Evolutionary conservation across 1,284 basidiomycete genomes (phyloP).

Genomic region (Cerrena zonata): DNA sequence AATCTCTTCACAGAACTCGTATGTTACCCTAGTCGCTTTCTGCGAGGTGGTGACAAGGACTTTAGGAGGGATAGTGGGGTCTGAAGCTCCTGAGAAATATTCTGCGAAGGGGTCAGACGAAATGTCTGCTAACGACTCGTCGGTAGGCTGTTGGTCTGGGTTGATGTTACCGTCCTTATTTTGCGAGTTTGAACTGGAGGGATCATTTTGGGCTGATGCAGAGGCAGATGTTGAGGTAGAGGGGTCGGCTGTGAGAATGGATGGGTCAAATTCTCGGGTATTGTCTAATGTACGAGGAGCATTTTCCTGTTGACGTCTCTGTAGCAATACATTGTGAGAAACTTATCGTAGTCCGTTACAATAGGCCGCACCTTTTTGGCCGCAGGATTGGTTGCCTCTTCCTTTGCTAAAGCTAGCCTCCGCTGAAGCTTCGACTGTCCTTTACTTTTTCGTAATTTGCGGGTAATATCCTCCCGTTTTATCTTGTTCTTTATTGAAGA

Average conservation of each 20-base stretch:
- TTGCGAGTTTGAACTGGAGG: conserved; percentile 2
- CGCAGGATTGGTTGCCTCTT: conserved; percentile 64
- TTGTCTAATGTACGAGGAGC: conserved; percentile 91
- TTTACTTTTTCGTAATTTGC: conserved; percentile 77
- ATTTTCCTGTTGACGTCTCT: conserved; percentile 82
- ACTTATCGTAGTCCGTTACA: neutral
- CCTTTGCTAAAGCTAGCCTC: conserved; percentile 69
- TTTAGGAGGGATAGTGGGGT: conserved; percentile 70
- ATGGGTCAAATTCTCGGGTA: conserved; percentile 84
- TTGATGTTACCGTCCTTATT: conserved; percentile 8
- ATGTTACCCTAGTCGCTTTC: conserved; percentile 79
- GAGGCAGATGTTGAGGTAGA: conserved; percentile 29
- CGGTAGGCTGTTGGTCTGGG: conserved; percentile 30
- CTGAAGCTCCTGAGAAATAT: conserved; percentile 60
- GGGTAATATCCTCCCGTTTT: conserved; percentile 72
- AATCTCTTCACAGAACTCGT: conserved; percentile 87
- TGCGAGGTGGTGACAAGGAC: conserved; percentile 87
- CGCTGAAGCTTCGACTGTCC: conserved; percentile 76
- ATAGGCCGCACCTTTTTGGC: conserved; percentile 57
- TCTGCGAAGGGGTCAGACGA: conserved; percentile 68
- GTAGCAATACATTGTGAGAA: neutral
- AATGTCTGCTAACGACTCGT: conserved; percentile 63
- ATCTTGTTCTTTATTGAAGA: conserved; percentile 78
- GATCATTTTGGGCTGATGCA: conserved; percentile 10
- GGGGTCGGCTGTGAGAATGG: conserved; percentile 71